Evolutionary conservation across 345 rosid genomes (phyloP), one percentile per base, ranked within the genome.

Genomic region (Dimocarpus longan): DNA sequence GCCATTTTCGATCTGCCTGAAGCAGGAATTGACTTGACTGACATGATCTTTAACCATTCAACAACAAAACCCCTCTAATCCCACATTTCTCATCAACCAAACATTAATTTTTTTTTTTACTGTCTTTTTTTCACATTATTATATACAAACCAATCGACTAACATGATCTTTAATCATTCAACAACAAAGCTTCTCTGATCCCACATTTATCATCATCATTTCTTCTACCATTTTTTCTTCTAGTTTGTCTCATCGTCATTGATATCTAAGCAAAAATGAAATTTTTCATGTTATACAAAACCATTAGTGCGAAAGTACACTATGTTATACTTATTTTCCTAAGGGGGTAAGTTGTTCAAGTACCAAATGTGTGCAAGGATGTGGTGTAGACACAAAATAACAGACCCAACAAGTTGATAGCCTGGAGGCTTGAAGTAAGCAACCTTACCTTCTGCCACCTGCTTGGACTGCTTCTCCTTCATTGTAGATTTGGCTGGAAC

Each of bases 191-290:
- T n/a, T n/a, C n/a, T n/a, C n/a, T n/a, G n/a, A n/a, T n/a, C n/a
- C n/a, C n/a, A n/a, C n/a, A n/a, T n/a, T n/a, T n/a, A n/a, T n/a
- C n/a, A n/a, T n/a, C 74, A 76, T 82, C 89, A 87, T 68, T 70
- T 87, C 90, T 89, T 90, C 83, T 74, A 87, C 77, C 76, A 85
- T 74, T 89, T 89, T 68, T 85, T 93, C 73, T 90, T 80, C 82
- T 73, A 83, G 50, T 80, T 69, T 48, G 83, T 28, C 32, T 28
- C 32, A 28, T 28, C 73, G 32, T 85, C 90, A 71, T 86, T 80
- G n/a, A 78, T 73, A 76, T 79, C 93, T 86, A 84, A 66, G 79
- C 70, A 79, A 63, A 39, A 6, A 26, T 16, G 63, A 81, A 80
- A 19, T 2, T 3, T 42, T 68, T 10, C 26, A 40, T 40, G 52